phyloP scores from a whole-genome alignment of 2,329 filamentous ascomycete genomes.

The Diaporthe amygdali region DNA sequence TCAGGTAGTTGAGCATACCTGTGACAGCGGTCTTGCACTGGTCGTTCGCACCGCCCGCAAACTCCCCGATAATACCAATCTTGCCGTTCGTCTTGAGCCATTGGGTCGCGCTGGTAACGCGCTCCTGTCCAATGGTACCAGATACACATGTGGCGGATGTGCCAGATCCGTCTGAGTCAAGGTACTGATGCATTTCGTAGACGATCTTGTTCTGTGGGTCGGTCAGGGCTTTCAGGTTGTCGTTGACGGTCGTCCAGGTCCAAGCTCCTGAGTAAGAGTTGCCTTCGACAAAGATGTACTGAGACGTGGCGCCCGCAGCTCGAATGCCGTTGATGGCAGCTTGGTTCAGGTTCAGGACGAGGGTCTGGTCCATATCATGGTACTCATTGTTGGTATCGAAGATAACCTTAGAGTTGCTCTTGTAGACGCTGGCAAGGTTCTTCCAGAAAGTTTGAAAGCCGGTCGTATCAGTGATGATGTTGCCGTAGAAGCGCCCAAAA shows the following conservation, averaged over 20 bases:
- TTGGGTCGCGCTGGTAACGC: constrained; percentile 52
- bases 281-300: constrained; percentile 56
- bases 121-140: constrained; percentile 52
- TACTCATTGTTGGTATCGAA: constrained; percentile 70
- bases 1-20: constrained; percentile 55
- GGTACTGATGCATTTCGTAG: constrained; percentile 65
- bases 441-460: constrained; percentile 63
- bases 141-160: constrained; percentile 53
- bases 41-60: constrained; percentile 55
- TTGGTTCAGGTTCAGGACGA: constrained; percentile 64
- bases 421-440: constrained; percentile 59
- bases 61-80: constrained; percentile 60
- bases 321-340: constrained; percentile 65
- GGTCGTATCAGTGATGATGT: constrained; percentile 55
- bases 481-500: constrained; percentile 57
- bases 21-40: constrained; percentile 56
- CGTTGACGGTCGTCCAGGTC: constrained; percentile 43
- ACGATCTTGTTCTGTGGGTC: constrained; percentile 55
- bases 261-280: constrained; percentile 31
- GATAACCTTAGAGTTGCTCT: constrained; percentile 56
- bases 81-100: constrained; percentile 62
- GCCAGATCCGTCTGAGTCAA: constrained; percentile 57
- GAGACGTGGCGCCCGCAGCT: constrained; percentile 55
- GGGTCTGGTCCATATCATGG: constrained; percentile 61
- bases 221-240: constrained; percentile 45